Conservation (phyloP, 2,329 filamentous ascomycete species). For the Paraphaeosphaeria sporulosa region DNA sequence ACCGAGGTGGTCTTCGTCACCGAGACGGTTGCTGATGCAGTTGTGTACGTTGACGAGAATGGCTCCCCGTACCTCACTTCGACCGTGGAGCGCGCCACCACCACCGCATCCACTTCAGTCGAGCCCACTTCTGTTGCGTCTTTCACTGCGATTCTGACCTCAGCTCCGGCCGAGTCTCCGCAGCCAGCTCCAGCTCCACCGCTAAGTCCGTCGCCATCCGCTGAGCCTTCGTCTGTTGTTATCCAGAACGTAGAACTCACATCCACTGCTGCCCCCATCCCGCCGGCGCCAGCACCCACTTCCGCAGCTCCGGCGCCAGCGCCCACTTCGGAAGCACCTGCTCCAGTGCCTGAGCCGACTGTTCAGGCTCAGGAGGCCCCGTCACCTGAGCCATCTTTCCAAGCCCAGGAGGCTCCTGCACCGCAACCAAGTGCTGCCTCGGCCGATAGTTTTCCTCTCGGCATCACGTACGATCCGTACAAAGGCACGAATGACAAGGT, state of each 20-base stretch:
- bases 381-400: slow-evolving; percentile 14
- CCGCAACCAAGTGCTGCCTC: slow-evolving; percentile 13
- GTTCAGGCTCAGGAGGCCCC: slow-evolving; percentile 17
- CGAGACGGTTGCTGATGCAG: slow-evolving; percentile 36
- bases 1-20: slow-evolving; percentile 44
- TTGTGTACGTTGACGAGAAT: slow-evolving; percentile 43
- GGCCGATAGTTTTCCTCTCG: slow-evolving; percentile 31
- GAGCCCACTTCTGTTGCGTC: slow-evolving; percentile 20
- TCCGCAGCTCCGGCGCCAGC: slow-evolving; percentile 12
- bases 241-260: slow-evolving; percentile 7
- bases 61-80: slow-evolving; percentile 38
- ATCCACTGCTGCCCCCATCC: slow-evolving; percentile 6
- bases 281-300: slow-evolving; percentile 9
- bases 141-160: slow-evolving; percentile 10
- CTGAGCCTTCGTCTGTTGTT: slow-evolving; percentile 18
- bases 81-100: slow-evolving; percentile 21
- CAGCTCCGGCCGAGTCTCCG: slow-evolving; percentile 15
- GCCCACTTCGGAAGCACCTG: neutral
- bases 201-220: slow-evolving; percentile 15
- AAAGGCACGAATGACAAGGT: slow-evolving; percentile 23
- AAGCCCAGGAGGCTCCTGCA: slow-evolving; percentile 15
- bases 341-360: slow-evolving; percentile 12
- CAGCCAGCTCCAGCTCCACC: slow-evolving; percentile 13
- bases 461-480: slow-evolving; percentile 46
- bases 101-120: slow-evolving; percentile 19